Evolutionary conservation across 257 asterid genomes (phyloP), one percentile per base, ranked within the genome.

Genomic region (Penstemon eatonii): DNA sequence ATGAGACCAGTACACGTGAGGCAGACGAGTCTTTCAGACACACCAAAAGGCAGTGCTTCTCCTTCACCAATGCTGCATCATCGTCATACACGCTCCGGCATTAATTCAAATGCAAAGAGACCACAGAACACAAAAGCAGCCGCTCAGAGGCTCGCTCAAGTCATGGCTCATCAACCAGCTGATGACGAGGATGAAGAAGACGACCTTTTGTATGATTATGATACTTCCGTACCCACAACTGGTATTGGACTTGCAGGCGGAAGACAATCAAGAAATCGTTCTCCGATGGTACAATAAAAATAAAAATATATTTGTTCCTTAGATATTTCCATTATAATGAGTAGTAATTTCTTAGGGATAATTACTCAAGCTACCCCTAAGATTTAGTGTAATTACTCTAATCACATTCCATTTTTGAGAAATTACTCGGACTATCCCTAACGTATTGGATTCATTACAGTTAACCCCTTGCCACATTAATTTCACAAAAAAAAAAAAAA

Each of bases 71-170:
- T 75, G 86, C 33, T 25, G 65, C 84, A 7, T 77, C 88, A 82
- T 53, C 84, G 73, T 47, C 92, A 88, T 65, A 39, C 54, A 40
- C 88, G 91, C 5, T 78, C 90, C 3, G 81, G 91, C 61, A 59
- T 75, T 15, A 15, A 15, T 12, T 69, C 78, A 38, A 84, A 70
- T 70, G 60, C 82, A 77, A 83, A 75, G 79, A 84, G 79, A 55
- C 90, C 96, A 6, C 94, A 82, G 64, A 80, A 82, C 66, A 76
- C 96, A 12, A 92, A 88, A 82, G 97, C 88, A 60, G 98, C 98
- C 10, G 98, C 98, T 58, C 95, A 85, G 65, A 85, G 84, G 88
- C 92, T 93, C 51, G 98, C 96, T 49, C 83, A 71, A 78, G 92
- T 88, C 39, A 93, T 93, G 98, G 87, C 98, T 46, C 67, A 78